Conservation (phyloP, 345 rosid genomes). For the Hirschfeldia incana region DNA sequence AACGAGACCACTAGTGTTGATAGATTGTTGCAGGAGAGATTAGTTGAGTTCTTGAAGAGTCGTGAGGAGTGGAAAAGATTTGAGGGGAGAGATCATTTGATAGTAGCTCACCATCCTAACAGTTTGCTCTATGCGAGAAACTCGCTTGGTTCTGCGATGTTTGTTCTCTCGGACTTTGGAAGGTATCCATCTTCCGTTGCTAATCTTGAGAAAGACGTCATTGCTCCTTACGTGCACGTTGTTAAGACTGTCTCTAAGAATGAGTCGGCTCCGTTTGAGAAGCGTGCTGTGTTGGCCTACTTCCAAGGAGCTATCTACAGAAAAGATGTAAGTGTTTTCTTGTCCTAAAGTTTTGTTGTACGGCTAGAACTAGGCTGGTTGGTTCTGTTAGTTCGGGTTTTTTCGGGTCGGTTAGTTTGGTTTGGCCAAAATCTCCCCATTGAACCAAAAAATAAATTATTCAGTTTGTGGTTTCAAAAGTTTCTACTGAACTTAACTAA, state of each 20-base stretch:
- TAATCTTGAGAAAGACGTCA: slow-evolving; percentile 70
- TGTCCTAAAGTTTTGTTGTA: slow-evolving; percentile 23
- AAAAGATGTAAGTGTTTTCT: slow-evolving; percentile 61
- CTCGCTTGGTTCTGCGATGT: slow-evolving; percentile 74
- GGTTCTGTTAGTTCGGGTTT: not conserved
- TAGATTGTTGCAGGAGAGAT: slow-evolving; percentile 62
- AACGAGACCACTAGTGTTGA: slow-evolving; percentile 54
- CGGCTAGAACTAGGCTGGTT: not conserved
- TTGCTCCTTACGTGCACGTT: slow-evolving; percentile 87
- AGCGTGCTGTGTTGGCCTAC: slow-evolving; percentile 67
- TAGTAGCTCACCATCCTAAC: slow-evolving; percentile 87
- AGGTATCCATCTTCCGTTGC: slow-evolving; percentile 73
- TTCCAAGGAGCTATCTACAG: slow-evolving; percentile 93
- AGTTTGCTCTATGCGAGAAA: slow-evolving; percentile 66
- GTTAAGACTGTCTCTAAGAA: slow-evolving; percentile 53
- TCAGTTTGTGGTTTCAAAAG: not conserved
- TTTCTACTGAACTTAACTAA: not conserved
- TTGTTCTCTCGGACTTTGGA: slow-evolving; percentile 93
- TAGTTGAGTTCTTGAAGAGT: slow-evolving; percentile 53
- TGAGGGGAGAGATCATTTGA: slow-evolving; percentile 64
- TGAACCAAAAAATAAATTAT: too few relatives aligned
- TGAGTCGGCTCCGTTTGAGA: slow-evolving; percentile 62
- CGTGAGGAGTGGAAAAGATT: slow-evolving; percentile 61
- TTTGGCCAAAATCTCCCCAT: not conserved
- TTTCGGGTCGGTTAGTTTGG: not conserved